Conservation (phyloP, 257 asterid species). For the Euphrasia confusa region DNA sequence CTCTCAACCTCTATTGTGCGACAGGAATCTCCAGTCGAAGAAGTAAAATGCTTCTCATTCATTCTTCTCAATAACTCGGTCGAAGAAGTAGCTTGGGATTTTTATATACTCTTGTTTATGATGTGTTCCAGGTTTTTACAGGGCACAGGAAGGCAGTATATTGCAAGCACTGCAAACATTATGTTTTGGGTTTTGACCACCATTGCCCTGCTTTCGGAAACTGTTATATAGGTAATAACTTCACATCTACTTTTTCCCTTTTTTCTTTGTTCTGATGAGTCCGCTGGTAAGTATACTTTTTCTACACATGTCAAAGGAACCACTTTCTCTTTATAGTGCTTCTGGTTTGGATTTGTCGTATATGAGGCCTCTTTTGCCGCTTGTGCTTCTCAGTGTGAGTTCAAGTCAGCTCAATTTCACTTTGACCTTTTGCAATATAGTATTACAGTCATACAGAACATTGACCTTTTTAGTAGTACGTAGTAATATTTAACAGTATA, state of each 20-base stretch:
- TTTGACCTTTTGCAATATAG: conserved; percentile 10
- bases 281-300: conserved; percentile 2
- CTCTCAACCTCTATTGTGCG: conserved; percentile 21
- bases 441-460: background rate
- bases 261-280: conserved; percentile 3
- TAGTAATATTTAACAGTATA: background rate
- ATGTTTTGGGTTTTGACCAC: conserved; percentile 51
- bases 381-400: conserved; percentile 46
- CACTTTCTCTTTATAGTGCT: conserved; percentile 40
- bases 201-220: conserved; percentile 68
- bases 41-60: conserved; percentile 30
- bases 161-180: conserved; percentile 44
- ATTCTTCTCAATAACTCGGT: background rate
- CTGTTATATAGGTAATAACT: conserved; percentile 47
- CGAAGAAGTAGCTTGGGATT: no score
- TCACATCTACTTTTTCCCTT: conserved; percentile 17
- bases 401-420: conserved; percentile 14
- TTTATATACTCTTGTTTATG: background rate
- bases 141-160: conserved; percentile 35
- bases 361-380: conserved; percentile 39
- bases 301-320: conserved; percentile 45
- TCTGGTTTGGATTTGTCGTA: conserved; percentile 37
- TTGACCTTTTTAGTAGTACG: background rate
- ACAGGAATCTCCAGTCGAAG: conserved; percentile 29
- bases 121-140: conserved; percentile 27